Evolutionary conservation across 257 asterid genomes (phyloP).

Genomic region (Gynochthodes officinalis): DNA sequence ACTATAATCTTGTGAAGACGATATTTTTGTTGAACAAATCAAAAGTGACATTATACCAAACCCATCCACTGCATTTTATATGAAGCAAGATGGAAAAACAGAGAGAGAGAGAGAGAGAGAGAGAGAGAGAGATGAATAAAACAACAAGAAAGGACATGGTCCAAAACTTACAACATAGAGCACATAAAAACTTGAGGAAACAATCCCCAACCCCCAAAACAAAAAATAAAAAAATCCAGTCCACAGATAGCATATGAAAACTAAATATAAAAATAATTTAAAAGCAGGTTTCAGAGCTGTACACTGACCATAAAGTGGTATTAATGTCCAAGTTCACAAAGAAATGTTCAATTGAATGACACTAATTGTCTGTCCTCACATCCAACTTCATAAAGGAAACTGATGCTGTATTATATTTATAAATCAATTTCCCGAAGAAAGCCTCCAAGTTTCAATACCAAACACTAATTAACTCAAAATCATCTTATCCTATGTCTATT

Average conservation of each 20-base stretch:
- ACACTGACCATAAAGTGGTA: not conserved
- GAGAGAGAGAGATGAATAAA: not conserved
- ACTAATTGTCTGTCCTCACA: not conserved
- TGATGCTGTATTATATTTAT: not conserved
- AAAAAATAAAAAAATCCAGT: too few relatives aligned
- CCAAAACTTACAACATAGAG: too few relatives aligned
- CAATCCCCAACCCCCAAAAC: too few relatives aligned
- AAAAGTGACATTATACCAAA: not conserved
- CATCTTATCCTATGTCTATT: not conserved
- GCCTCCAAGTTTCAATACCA: not conserved
- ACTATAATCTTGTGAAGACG: too few relatives aligned
- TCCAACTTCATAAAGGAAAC: not conserved
- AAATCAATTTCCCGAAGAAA: not conserved
- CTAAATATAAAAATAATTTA: not conserved
- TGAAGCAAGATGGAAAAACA: not conserved
- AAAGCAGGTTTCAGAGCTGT: not conserved
- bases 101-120: not conserved
- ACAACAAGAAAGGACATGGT: not conserved
- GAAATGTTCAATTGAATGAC: not conserved
- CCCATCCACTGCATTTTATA: not conserved
- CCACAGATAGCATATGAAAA: too few relatives aligned
- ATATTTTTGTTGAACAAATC: too few relatives aligned
- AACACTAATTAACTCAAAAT: not conserved
- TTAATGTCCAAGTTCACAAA: not conserved
- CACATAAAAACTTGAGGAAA: too few relatives aligned